A percentile compares a stretch with the other conserved stretches of the same genome.
These are phyloP conservation scores for Malassezia caprae DNA, from an alignment of 1,284 basidiomycete genomes.

Conservation along the genomic window DNA sequence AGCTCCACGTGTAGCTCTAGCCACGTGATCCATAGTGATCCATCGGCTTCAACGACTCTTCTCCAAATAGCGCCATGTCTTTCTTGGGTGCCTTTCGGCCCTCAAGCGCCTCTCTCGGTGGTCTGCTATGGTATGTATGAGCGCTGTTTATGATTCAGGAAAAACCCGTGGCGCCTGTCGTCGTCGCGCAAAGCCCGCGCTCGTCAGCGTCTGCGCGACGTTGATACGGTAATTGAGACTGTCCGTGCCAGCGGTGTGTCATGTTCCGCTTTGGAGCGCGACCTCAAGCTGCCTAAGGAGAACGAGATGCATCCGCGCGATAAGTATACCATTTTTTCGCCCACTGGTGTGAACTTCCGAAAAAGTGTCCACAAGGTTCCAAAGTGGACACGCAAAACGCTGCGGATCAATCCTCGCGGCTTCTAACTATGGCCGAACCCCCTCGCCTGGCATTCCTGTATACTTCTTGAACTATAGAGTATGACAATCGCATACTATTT, in stretches of 20 bases:
- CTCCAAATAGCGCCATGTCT: conserved; percentile 21
- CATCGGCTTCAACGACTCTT: not conserved
- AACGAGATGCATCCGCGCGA: conserved; percentile 75
- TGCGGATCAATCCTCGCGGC: conserved; percentile 18
- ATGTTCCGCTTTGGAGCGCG: conserved; percentile 63
- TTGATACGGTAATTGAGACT: conserved; percentile 83
- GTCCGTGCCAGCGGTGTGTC: conserved; percentile 70
- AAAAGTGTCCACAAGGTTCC: conserved; percentile 86
- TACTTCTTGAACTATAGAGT: not conserved
- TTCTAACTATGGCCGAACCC: conserved; percentile 3
- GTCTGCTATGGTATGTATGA: conserved; percentile 63
- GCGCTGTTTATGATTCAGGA: conserved; percentile 56
- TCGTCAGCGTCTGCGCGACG: conserved; percentile 73
- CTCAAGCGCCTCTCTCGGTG: conserved; percentile 58
- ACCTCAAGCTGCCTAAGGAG: conserved; percentile 72
- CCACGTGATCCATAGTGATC: not conserved
- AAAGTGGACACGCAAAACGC: conserved; percentile 16
- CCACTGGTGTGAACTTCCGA: conserved; percentile 57
- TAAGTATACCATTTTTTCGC: conserved; percentile 88
- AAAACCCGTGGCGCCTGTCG: conserved; percentile 85
- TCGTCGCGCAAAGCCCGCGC: conserved; percentile 81
- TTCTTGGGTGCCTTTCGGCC: conserved; percentile 57
- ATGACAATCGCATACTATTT: not conserved
- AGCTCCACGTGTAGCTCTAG: not conserved
- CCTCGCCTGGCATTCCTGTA: not conserved